These are phyloP conservation scores for Fusarium sp. DNA, from an alignment of 2,329 filamentous ascomycete species.

Conservation along the genomic window DNA sequence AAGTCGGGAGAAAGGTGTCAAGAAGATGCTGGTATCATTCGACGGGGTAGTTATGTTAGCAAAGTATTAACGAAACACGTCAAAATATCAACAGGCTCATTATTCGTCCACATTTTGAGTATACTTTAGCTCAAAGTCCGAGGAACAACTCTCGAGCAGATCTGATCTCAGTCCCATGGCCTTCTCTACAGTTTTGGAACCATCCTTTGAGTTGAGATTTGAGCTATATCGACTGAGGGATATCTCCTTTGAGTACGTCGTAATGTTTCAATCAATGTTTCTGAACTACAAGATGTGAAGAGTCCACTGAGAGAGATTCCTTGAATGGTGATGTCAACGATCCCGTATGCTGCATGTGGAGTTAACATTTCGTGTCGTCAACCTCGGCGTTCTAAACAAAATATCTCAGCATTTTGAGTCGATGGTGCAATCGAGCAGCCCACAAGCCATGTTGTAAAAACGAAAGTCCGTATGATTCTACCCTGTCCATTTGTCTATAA, in stretches of 20 bases:
- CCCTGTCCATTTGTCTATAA: not conserved
- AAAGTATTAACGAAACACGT: no score
- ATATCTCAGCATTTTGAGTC: not conserved
- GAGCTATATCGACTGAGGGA: accelerated
- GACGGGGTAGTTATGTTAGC: no score
- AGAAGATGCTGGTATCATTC: no score
- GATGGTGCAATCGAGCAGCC: not conserved
- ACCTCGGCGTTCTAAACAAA: not conserved
- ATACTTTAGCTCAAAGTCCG: accelerated
- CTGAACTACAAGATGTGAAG: accelerated
- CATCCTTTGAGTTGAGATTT: accelerated
- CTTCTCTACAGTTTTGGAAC: accelerated
- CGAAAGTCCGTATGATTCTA: accelerated
- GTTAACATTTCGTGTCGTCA: not conserved
- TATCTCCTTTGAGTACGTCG: not conserved
- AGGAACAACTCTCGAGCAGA: accelerated
- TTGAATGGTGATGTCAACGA: not conserved
- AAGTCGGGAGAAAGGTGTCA: accelerated
- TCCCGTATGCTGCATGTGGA: not conserved
- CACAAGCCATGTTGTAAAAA: accelerated
- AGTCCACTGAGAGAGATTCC: accelerated
- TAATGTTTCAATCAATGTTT: no score
- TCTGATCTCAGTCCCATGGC: not conserved
- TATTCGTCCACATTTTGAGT: accelerated
- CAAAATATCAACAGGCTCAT: no score